These are phyloP conservation scores for Rhizopus sp. DNA, from an alignment of 371 early-diverging fungal species.

Conservation along the genomic window DNA sequence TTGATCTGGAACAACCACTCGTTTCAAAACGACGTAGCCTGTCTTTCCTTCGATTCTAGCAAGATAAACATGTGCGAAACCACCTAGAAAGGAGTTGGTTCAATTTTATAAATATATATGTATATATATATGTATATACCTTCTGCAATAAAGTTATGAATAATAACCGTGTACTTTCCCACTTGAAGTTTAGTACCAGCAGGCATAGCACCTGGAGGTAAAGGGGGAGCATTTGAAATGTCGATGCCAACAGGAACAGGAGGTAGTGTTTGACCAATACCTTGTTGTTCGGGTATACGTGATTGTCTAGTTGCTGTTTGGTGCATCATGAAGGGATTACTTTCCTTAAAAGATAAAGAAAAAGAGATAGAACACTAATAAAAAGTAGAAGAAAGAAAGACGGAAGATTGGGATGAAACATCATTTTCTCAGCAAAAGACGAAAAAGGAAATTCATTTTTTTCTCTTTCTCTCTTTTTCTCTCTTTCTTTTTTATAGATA, in stretches of 20 bases:
- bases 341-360: neutral
- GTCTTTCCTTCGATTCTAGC: slow-evolving; percentile 63
- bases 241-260: slow-evolving; percentile 52
- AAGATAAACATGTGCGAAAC: slow-evolving; percentile 86
- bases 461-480: slow-evolving; percentile 2
- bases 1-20: slow-evolving; percentile 74
- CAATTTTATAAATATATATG: neutral
- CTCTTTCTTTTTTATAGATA: slow-evolving; percentile 8
- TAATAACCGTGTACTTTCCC: slow-evolving; percentile 52
- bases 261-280: slow-evolving; percentile 48
- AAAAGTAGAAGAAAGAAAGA: slow-evolving; percentile 1
- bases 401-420: too few species aligned
- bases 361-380: slow-evolving; percentile 20
- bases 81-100: slow-evolving; percentile 50
- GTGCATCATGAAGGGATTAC: too few species aligned
- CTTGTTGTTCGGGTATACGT: slow-evolving; percentile 53
- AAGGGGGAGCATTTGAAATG: slow-evolving; percentile 31
- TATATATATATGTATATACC: slow-evolving; percentile 21
- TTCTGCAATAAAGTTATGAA: slow-evolving; percentile 57
- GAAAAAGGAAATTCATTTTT: slow-evolving; percentile 3
- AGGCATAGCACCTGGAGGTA: slow-evolving; percentile 50
- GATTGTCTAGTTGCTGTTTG: slow-evolving; percentile 27
- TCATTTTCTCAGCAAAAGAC: neutral
- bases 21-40: slow-evolving; percentile 72
- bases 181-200: slow-evolving; percentile 59